Conservation (phyloP, 805 yeast genomes). For the Teunomyces funiuensis region DNA sequence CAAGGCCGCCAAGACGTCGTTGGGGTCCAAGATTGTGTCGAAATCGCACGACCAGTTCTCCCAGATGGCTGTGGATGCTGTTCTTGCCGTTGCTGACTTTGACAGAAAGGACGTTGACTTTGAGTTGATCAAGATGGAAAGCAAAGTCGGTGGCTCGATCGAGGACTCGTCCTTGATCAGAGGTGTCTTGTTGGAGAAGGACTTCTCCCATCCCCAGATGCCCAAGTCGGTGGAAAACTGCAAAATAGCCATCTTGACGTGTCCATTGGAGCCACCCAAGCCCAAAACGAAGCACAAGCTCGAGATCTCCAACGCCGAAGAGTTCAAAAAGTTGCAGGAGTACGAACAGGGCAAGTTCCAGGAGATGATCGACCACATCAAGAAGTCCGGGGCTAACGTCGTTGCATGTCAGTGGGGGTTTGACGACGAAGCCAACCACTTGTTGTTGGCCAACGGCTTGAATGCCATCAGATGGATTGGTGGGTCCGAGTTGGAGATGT, state of each 20-base stretch:
- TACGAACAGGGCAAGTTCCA: slow-evolving; percentile 89
- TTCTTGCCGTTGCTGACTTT: slow-evolving; percentile 85
- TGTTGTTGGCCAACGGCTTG: slow-evolving; percentile 79
- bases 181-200: slow-evolving; percentile 95
- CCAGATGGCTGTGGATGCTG: slow-evolving; percentile 95
- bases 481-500: slow-evolving; percentile 90
- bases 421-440: slow-evolving; percentile 97
- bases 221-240: slow-evolving; percentile 76
- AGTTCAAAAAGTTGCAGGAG: slow-evolving; percentile 83
- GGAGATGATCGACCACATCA: slow-evolving; percentile 86
- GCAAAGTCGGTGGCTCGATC: slow-evolving; percentile 92
- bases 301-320: slow-evolving; percentile 91
- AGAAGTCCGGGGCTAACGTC: slow-evolving; percentile 88
- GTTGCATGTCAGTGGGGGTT: slow-evolving; percentile 99
- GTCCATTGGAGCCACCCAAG: slow-evolving; percentile 99
- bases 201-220: slow-evolving; percentile 98
- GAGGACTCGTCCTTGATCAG: slow-evolving; percentile 81
- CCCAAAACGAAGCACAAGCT: slow-evolving; percentile 98
- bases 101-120: slow-evolving; percentile 95
- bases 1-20: slow-evolving; percentile 90
- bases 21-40: slow-evolving; percentile 94
- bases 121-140: slow-evolving; percentile 92
- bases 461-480: slow-evolving; percentile 99
- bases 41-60: slow-evolving; percentile 94
- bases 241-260: slow-evolving; percentile 90